Evolutionary conservation across 306 rosid species (phyloP), one percentile per base, ranked within the genome.

Genomic region (Canavalia gladiata): DNA sequence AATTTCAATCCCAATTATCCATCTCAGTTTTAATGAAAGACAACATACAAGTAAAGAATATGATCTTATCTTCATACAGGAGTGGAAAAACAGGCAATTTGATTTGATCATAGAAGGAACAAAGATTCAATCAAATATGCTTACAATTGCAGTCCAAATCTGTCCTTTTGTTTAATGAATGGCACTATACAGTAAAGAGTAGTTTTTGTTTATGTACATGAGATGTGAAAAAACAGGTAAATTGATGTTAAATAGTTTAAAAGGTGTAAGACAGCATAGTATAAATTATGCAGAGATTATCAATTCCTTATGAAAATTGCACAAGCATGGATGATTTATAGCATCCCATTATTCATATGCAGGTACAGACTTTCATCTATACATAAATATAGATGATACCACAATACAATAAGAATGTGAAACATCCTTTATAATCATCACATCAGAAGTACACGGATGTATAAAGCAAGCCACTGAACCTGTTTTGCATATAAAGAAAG

Each of bases 401-500:
- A 72, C 8, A 58, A 74, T 74, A 75, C 66, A 75, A 47, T 63
- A 77, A 58, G 54, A 63, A 62, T 28, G 13, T 29, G 60, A 63
- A 57, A 63, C 54, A 63, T 35, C 66, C 41, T 68, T 55, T 29
- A 39, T 47, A 39, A 63, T 58, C 72, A 63, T 46, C 7, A 75
- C n/a, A 84, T 62, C 66, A 83, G 69, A 72, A 58, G 77, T 39
- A 41, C 77, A 65, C 5, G 13, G 66, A 73, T 79, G 33, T 29
- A 62, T 65, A 13, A 69, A 66, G 87, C 46, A 81, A 81, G 77
- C 72, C 70, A 87, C 55, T 45, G 76, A 68, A 95, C 99, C 99
- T 95, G 97, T 88, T 93, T 91, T 75, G 98, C 97, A 89, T 95
- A 95, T 69, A 95, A 85, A 58, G 98, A 90, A 78, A 93, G 97